Conservation (phyloP, 208 protist genomes). For the Leptomonas seymouri region DNA sequence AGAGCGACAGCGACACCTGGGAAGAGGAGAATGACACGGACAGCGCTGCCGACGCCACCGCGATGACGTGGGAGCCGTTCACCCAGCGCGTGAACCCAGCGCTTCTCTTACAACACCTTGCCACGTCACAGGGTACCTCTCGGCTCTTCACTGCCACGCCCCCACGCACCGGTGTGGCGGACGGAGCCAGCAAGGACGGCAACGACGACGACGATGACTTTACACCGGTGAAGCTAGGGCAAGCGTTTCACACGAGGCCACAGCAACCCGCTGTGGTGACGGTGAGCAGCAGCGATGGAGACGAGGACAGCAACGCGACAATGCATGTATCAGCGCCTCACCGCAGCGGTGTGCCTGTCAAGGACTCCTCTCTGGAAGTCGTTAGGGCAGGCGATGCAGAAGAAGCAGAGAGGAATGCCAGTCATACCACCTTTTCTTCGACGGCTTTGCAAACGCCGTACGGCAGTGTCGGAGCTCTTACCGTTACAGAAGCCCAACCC, state of each 20-base stretch:
- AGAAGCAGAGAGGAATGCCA: background rate
- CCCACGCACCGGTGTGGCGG: background rate
- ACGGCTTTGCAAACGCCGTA: background rate
- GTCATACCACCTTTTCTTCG: too few species aligned
- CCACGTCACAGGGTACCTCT: background rate
- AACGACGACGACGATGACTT: constrained; percentile 27
- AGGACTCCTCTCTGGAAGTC: background rate
- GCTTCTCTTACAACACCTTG: constrained; percentile 7
- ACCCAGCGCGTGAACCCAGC: constrained; percentile 20
- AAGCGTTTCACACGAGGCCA: background rate
- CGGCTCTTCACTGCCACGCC: background rate
- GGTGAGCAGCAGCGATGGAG: constrained; percentile 12
- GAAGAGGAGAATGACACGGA: constrained; percentile 3
- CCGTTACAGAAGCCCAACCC: background rate
- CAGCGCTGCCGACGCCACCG: background rate
- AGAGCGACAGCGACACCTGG: background rate
- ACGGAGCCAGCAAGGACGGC: background rate
- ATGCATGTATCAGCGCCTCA: background rate
- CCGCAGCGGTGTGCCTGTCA: too few species aligned
- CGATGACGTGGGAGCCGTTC: constrained; percentile 26
- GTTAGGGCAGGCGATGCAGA: background rate
- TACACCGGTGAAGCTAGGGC: constrained; percentile 30
- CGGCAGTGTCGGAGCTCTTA: background rate
- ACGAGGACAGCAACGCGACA: background rate
- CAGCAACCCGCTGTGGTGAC: background rate